Evolutionary conservation across 176 grass and related monocot species (phyloP), one percentile per base, ranked within the genome.

Genomic region (Puccinellia tenuiflora): DNA sequence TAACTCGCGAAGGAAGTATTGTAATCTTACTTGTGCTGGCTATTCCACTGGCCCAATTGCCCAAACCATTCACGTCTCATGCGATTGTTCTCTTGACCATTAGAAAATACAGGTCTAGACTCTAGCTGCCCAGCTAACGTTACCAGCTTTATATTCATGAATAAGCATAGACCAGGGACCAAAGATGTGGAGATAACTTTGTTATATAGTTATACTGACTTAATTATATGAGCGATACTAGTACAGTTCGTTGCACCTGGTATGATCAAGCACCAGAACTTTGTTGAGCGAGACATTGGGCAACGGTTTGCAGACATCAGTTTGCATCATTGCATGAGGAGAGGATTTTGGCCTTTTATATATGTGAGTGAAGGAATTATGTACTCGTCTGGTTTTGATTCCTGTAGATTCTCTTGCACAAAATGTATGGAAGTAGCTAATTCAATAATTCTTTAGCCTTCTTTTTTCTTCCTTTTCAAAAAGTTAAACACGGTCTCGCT

Each of bases 151-250:
- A 21, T 39, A 12, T 53, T 52, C 59, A 68, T 16, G 82, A 85
- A 73, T 48, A 50, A 5, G 51, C 47, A 25, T 81, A 89, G 62
- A 85, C 54, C 25, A 54, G 67, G 72, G 88, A 85, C 73, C 79
- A 78, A 24, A 33, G 14, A 9, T 14, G 35, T 17, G 51, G 18
- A 43, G 78, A 85, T 81, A 85, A 82, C 63, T 56, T 85, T 81
- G 62, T 62, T 81, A 62, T 70, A 63, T 63, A 63, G 14, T 34
- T 26, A 15, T 22, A 75, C n/a, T 52, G 18, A 5, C 63, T 34
- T 66, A 46, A 46, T 15, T 47, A 77, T 46, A 61, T 12, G 26
- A 28, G 73, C 5, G 25, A 78, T 54, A 37, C 46, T 48, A 55
- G 50, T 21, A 40, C 75, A 81, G n/a, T 63, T 50, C 24, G 17